Evolutionary conservation across 306 rosid species (phyloP).

Genomic region (Dryas octopetala): DNA sequence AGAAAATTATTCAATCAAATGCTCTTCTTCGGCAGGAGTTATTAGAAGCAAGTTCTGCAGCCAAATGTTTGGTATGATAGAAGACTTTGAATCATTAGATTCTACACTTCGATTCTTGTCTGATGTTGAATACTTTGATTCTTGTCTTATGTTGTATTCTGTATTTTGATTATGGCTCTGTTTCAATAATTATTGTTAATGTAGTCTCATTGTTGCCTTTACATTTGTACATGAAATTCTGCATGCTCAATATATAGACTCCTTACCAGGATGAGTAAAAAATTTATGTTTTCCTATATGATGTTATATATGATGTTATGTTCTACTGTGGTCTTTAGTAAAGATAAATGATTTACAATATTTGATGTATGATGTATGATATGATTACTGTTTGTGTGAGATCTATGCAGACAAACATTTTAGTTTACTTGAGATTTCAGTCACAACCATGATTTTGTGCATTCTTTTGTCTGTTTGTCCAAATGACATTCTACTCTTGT

Average conservation of each 20-base stretch:
- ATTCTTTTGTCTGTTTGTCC: neutral
- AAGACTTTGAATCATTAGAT: constrained; percentile 13
- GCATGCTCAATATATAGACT: constrained; percentile 6
- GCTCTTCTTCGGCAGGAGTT: constrained; percentile 52
- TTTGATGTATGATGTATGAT: neutral
- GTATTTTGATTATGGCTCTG: neutral
- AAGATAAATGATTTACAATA: neutral
- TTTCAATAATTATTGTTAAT: neutral
- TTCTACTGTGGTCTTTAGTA: neutral
- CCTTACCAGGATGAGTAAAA: neutral
- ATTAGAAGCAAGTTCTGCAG: constrained; percentile 42
- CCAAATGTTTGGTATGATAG: constrained; percentile 54
- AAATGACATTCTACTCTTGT: neutral
- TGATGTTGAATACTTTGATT: neutral
- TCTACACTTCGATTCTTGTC: neutral
- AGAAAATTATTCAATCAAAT: constrained; percentile 61
- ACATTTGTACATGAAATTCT: neutral
- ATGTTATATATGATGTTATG: neutral
- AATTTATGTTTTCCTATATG: neutral
- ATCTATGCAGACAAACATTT: neutral
- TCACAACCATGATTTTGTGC: neutral
- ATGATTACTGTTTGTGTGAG: no score
- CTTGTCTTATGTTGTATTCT: neutral
- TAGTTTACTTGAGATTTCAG: neutral
- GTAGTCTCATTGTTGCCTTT: neutral